Conservation (phyloP, 768 basidiomycete genomes). For the Termitomyces sp. region DNA sequence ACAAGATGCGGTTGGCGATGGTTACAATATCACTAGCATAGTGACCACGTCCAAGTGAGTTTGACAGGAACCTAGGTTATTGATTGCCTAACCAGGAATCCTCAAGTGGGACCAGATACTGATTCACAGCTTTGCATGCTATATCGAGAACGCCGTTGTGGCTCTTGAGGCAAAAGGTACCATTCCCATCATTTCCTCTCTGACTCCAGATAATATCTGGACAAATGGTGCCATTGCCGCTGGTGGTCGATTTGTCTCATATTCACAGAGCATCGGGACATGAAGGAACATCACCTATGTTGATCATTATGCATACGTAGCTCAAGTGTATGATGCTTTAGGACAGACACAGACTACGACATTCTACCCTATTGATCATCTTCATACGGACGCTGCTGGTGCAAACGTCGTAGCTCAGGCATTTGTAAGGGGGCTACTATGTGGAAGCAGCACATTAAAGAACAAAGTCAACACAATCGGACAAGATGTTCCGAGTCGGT, state of each 20-base stretch:
- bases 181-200: constrained; percentile 39
- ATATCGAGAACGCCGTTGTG: constrained; percentile 37
- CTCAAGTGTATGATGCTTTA: constrained; percentile 33
- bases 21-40: neutral
- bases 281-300: constrained; percentile 34
- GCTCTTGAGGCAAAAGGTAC: constrained; percentile 39
- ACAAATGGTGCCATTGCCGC: constrained; percentile 25
- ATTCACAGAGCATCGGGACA: constrained; percentile 32
- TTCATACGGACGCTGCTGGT: constrained; percentile 37
- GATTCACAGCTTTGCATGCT: constrained; percentile 41
- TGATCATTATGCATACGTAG: constrained; percentile 40
- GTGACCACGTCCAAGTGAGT: neutral
- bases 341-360: constrained; percentile 30
- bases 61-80: neutral
- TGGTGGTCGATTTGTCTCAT: constrained; percentile 37
- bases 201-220: constrained; percentile 44
- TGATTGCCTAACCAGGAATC: neutral
- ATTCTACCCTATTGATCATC: constrained; percentile 41
- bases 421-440: constrained; percentile 39
- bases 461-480: constrained; percentile 1
- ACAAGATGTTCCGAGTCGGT: neutral
- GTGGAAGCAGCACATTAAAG: constrained; percentile 29
- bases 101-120: constrained; percentile 29
- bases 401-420: constrained; percentile 42
- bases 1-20: constrained; percentile 30